phyloP scores from a whole-genome alignment of 306 rosid species.

The Lagenaria siceraria region DNA sequence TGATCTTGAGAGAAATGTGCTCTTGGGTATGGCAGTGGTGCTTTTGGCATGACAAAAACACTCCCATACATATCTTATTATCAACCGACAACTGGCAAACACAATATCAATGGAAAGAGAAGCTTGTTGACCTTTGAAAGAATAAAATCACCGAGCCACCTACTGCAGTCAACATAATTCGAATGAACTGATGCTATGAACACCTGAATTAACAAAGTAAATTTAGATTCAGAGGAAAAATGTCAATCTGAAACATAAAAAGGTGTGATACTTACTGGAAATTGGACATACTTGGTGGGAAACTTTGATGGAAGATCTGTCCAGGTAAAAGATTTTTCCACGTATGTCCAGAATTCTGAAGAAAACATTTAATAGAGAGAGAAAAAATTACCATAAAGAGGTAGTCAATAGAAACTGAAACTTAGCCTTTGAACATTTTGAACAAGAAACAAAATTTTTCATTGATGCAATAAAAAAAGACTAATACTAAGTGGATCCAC shows the following conservation, averaged over 20 bases:
- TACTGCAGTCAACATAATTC: constrained; percentile 92
- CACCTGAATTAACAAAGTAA: constrained; percentile 37
- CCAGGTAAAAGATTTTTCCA: constrained; percentile 92
- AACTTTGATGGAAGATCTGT: constrained; percentile 91
- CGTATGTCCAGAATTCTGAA: constrained; percentile 89
- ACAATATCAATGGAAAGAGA: background rate
- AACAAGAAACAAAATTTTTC: too few relatives aligned
- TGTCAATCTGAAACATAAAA: constrained; percentile 10
- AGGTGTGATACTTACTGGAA: constrained; percentile 59
- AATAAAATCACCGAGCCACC: constrained; percentile 95
- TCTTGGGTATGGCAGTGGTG: background rate
- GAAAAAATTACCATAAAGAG: background rate
- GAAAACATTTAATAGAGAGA: constrained; percentile 11
- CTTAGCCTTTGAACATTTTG: background rate
- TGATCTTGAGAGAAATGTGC: background rate
- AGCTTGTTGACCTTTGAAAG: constrained; percentile 75
- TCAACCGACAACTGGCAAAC: background rate
- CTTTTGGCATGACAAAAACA: background rate
- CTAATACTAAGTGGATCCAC: too few relatives aligned
- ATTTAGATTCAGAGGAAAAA: constrained; percentile 7
- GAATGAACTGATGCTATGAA: constrained; percentile 70
- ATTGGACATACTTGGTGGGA: constrained; percentile 91
- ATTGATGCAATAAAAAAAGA: too few relatives aligned
- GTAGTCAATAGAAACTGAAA: background rate
- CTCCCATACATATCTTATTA: background rate